Conservation (phyloP, 1,139 yeast genomes). For the Hyphopichia fennica region DNA sequence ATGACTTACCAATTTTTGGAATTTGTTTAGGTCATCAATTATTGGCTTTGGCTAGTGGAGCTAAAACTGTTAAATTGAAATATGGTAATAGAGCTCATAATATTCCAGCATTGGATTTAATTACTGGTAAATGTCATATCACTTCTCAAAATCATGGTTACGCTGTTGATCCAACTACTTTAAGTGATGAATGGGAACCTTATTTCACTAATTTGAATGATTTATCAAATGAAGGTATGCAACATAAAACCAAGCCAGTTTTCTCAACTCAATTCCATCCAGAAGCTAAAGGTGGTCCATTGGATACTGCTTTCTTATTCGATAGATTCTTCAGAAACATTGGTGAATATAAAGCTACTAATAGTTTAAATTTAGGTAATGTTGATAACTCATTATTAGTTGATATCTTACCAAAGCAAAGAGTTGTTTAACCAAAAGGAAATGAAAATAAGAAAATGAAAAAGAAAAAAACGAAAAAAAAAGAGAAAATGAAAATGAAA, state of each 20-base stretch:
- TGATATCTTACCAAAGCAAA: constrained; percentile 80
- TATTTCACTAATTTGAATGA: constrained; percentile 92
- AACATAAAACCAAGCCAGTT: constrained; percentile 79
- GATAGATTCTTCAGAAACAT: constrained; percentile 84
- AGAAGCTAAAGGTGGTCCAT: constrained; percentile 98
- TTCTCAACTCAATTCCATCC: constrained; percentile 98
- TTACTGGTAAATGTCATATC: constrained; percentile 91
- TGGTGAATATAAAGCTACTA: constrained; percentile 49
- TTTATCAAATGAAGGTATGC: constrained; percentile 96
- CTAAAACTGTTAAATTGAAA: constrained; percentile 86
- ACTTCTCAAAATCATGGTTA: constrained; percentile 99
- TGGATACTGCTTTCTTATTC: constrained; percentile 85
- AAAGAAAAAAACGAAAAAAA: neutral
- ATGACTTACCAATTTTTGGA: constrained; percentile 88
- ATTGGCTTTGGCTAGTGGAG: constrained; percentile 92
- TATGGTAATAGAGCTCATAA: constrained; percentile 99
- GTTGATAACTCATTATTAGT: constrained; percentile 61
- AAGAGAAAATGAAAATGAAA: neutral
- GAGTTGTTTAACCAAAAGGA: constrained; percentile 48
- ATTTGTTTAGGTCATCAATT: constrained; percentile 97
- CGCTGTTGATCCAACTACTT: constrained; percentile 83
- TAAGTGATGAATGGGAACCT: constrained; percentile 76
- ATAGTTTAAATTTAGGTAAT: constrained; percentile 45
- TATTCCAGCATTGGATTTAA: constrained; percentile 89
- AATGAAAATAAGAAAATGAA: neutral